Percentiles rank a stretch among this genome's conserved stretches.
Conservation (phyloP, 768 basidiomycete species). For the Tricholoma sp. region DNA sequence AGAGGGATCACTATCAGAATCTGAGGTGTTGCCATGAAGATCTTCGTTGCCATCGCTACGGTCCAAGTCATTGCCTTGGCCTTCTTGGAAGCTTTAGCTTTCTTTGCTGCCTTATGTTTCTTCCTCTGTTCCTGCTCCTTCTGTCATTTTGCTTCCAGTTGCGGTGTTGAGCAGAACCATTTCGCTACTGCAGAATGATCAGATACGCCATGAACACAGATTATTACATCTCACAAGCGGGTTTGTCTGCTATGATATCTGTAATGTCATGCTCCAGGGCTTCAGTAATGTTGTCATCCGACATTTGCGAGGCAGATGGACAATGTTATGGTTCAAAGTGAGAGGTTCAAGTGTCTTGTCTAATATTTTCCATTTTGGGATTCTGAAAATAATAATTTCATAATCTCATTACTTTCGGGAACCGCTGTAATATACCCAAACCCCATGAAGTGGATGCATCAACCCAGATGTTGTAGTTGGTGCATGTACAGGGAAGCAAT, state of each 20-base stretch:
- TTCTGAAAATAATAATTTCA: too few species aligned
- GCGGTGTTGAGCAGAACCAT: not conserved
- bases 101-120: not conserved
- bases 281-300: not conserved
- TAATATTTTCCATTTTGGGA: too few species aligned
- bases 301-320: not conserved
- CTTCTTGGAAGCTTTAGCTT: not conserved
- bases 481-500: not conserved
- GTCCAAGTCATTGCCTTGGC: not conserved
- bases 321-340: not conserved
- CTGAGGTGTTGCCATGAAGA: not conserved
- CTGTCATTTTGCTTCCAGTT: not conserved
- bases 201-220: not conserved
- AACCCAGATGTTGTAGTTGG: too few species aligned
- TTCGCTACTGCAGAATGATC: constrained; percentile 1
- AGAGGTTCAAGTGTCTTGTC: too few species aligned
- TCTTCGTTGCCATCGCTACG: not conserved
- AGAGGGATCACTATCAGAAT: not conserved
- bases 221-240: not conserved
- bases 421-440: not conserved
- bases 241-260: not conserved
- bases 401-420: too few species aligned
- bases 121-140: not conserved
- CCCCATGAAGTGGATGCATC: not conserved
- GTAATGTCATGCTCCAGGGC: not conserved